These are phyloP conservation scores for Termitomyces sp. DNA, from an alignment of 768 basidiomycete species.

Conservation along the genomic window DNA sequence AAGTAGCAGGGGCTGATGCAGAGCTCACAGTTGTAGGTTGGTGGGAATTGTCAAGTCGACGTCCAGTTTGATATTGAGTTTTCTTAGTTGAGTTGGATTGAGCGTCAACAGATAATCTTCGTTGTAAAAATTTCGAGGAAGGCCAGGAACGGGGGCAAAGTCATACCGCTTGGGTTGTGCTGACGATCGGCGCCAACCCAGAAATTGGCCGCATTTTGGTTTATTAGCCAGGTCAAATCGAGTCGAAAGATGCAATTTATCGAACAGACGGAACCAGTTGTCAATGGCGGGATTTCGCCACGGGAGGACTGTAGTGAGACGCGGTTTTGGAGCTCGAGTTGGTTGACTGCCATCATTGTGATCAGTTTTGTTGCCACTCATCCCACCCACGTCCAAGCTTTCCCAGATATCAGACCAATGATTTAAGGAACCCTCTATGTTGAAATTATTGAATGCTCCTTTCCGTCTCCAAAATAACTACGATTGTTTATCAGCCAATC, in stretches of 20 bases:
- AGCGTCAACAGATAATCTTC: neutral
- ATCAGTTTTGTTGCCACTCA: neutral
- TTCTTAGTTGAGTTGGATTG: neutral
- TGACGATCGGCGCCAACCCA: neutral
- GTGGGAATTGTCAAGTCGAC: neutral
- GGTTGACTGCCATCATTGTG: too few relatives aligned
- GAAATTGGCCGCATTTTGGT: neutral
- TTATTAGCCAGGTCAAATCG: neutral
- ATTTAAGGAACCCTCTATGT: neutral
- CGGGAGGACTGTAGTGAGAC: neutral
- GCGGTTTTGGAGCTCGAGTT: neutral
- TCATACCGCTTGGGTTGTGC: too few relatives aligned
- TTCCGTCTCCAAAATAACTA: neutral
- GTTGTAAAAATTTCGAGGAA: neutral
- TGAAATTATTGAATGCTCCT: neutral
- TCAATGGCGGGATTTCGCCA: neutral
- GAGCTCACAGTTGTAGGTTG: neutral
- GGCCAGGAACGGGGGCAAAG: too few relatives aligned
- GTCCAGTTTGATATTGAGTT: neutral
- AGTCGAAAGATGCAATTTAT: neutral
- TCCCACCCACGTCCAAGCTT: neutral
- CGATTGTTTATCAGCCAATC: neutral
- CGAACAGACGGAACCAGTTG: neutral
- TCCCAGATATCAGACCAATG: neutral
- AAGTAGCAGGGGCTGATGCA: too few relatives aligned